Percentiles rank a stretch among this genome's conserved stretches.
Conservation (phyloP, 192 early-diverging fungal species). For the Phlyctochytrium bullatum region DNA sequence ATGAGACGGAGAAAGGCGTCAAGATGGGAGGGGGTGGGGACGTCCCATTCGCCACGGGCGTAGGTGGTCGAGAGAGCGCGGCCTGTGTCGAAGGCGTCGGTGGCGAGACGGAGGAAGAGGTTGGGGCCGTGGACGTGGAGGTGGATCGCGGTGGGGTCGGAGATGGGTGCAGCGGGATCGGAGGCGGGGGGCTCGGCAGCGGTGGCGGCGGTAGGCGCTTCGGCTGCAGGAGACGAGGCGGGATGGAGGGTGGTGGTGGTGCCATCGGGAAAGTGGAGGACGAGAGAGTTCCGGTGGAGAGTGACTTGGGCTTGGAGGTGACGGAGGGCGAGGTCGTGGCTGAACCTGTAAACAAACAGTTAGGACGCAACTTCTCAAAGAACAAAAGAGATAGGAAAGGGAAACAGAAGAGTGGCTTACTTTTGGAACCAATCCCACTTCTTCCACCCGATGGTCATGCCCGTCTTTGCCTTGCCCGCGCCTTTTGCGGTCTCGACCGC, state of each 20-base stretch:
- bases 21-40: not conserved
- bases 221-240: not conserved
- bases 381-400: constrained; percentile 5
- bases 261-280: not conserved
- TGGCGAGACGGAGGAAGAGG: constrained; percentile 22
- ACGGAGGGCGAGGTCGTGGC: not conserved
- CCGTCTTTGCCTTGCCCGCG: not conserved
- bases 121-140: constrained; percentile 9
- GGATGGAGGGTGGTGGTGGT: not conserved
- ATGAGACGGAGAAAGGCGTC: constrained; percentile 6
- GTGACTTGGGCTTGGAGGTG: not conserved
- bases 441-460: not conserved
- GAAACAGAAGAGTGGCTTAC: constrained; percentile 14
- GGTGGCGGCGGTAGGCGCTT: not conserved
- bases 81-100: constrained; percentile 10
- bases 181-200: not conserved
- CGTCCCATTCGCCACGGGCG: constrained; percentile 26
- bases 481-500: not conserved
- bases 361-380: constrained; percentile 3
- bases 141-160: not conserved
- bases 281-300: not conserved
- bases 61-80: constrained; percentile 20
- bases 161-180: not conserved
- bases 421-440: constrained; percentile 11
- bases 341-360: not conserved